Evolutionary conservation across 768 basidiomycete genomes (phyloP), one percentile per base, ranked within the genome.

Genomic region (Hygrocybe punicea): DNA sequence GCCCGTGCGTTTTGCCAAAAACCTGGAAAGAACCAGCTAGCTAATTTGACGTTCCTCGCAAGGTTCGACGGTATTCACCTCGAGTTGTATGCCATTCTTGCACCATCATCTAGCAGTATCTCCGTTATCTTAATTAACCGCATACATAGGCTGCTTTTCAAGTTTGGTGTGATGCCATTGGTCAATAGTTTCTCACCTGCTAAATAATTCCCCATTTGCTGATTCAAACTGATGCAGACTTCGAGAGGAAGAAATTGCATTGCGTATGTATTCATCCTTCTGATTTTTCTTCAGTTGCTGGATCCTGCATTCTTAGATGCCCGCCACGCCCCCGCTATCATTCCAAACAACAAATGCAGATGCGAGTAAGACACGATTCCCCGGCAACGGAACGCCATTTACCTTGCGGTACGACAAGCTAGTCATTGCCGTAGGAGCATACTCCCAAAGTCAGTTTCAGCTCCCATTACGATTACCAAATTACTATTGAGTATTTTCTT

Each of bases 351-450:
- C 47, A 45, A 45, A 58, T 51, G 19, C 63, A 55, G 39, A 62
- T 53, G 53, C 24, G 19, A 50, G 39, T 23, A 5, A 54, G 10
- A 48, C 44, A 16, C 63, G 58, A 48, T 61, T 60, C 51, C 65
- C 63, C 3, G 66, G 58, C 0, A 61, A 60, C 1, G 65, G 67
- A 6, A 68, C 73, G 25, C 70, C 77, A 7, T 92, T 89, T 67
- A 75, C 78, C 8, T 49, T 93, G 44, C 69, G 72, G 17, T 93
- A 89, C 65, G 91, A 94, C 70, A 91, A 89, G 67, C 78, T 94
- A 11, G 83, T 94, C 54, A 84, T 95, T 48, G 85, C 89, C 6
- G 91, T 91, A 1, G 93, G 93, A 2, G 87, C 89, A 46, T 93
- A 93, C 71, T 84, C 82, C 2, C 90, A 93, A 67, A 93, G 91